Base-by-base conservation (phyloP, 148 eudicot genomes). In the Rhododendron mucronatum region DNA sequence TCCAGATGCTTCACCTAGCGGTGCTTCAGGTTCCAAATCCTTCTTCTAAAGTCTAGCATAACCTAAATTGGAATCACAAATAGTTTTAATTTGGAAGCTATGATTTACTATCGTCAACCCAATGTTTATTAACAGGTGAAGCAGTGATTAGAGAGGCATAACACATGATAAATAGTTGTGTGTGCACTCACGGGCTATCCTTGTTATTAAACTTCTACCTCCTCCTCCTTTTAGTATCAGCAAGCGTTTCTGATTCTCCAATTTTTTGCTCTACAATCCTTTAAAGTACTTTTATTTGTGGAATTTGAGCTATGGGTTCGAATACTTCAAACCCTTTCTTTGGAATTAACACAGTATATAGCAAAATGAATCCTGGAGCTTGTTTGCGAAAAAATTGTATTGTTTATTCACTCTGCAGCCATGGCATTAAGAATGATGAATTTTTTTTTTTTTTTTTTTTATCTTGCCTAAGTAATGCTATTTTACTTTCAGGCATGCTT, bases 1-100 rank as follows among this genome's bases (percentile, higher is more conserved):
- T 90, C 98, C 98, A 30, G 99, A 97, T 94, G 98, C 98, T 93
- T 97, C 99, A 50, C 98, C 97, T 76, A 89, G 89, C 90, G 99
- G 99, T 87, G 95, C 98, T 89, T 88, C 99, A 97, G 99, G 99
- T 97, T 83, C 53, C 69, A 4, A 81, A 78, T 61, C 11, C 82
- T 44, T 50, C 45, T 73, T 80, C 1, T 16, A n/a, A 51, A 45
- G 63, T 86, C 13, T 61, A 15, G 81, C 81, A 88, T 23, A 69
- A 28, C 23, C 2, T 35, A 44, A 71, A 35, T 28, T 33, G 20
- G 50, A 76, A 55, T 76, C 81, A 23, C 18, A n/a, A 35, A 20
- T 55, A 14, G 74, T n/a, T 55, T 53, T 76, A 23, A 13, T 37
- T 12, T 73, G 28, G 63, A 18, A 11, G 35, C 13, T 26, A 51